phyloP scores from a whole-genome alignment of 352 stramenopile genomes.

The Chrysophaeum taylorii region DNA sequence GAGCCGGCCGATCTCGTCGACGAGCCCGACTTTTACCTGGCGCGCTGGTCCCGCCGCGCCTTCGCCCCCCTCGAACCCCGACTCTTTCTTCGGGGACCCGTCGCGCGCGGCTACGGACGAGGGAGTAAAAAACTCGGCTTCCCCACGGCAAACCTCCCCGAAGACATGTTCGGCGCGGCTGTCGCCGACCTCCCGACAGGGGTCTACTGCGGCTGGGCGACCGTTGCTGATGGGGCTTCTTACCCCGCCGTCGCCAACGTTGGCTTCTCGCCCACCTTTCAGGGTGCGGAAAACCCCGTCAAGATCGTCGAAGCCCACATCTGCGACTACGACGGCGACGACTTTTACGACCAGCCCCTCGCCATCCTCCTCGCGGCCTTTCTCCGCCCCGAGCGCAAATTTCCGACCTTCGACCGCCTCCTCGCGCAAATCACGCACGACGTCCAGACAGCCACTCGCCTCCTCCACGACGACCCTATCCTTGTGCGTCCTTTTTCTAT shows the following conservation, averaged over 20 bases:
- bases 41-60: not conserved
- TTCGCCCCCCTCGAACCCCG: constrained; percentile 12
- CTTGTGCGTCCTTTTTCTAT: constrained; percentile 25
- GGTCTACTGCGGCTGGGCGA: constrained; percentile 84
- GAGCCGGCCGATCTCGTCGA: not conserved
- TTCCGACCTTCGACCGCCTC: constrained; percentile 76
- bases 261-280: constrained; percentile 69
- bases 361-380: constrained; percentile 81
- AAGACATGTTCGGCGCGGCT: constrained; percentile 46
- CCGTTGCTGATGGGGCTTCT: constrained; percentile 1
- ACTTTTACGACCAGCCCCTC: constrained; percentile 83
- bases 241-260: constrained; percentile 83
- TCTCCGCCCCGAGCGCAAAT: constrained; percentile 83
- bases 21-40: not conserved
- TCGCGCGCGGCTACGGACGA: constrained; percentile 82
- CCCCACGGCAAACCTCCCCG: constrained; percentile 82
- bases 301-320: constrained; percentile 93
- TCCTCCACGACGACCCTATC: constrained; percentile 32
- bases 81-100: constrained; percentile 65
- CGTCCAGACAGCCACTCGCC: constrained; percentile 34
- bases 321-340: constrained; percentile 53
- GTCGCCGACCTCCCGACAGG: constrained; percentile 68
- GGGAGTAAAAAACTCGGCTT: constrained; percentile 89
- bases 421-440: constrained; percentile 69
- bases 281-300: constrained; percentile 62